Conservation (phyloP, 1,284 basidiomycete species). For the Marasmius sp. region DNA sequence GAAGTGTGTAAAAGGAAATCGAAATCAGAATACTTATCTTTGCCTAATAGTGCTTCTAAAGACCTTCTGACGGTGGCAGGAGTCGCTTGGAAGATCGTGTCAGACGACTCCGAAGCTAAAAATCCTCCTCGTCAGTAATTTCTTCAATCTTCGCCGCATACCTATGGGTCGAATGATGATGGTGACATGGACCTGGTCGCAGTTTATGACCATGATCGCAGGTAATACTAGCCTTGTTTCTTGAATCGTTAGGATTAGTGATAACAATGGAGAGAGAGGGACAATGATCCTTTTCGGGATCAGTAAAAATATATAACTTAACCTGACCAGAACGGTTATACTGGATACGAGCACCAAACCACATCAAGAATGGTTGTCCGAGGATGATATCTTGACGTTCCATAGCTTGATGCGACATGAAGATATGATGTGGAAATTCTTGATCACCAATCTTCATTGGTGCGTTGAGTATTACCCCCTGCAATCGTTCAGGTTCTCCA, state of each 20-base stretch:
- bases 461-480: conserved; percentile 22
- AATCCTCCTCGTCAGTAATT: conserved; percentile 7
- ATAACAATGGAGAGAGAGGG: conserved; percentile 8
- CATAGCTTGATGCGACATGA: conserved; percentile 16
- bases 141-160: background rate
- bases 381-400: conserved; percentile 23
- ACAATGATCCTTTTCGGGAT: conserved; percentile 6
- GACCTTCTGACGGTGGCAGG: conserved; percentile 16
- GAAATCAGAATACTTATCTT: conserved; percentile 15
- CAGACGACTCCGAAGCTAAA: conserved; percentile 11
- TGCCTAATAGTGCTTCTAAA: conserved; percentile 13
- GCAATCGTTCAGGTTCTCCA: conserved; percentile 19
- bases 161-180: background rate
- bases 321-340: conserved; percentile 14
- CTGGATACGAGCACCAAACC: conserved; percentile 21
- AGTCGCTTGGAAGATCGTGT: conserved; percentile 9
- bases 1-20: conserved; percentile 12
- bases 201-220: background rate
- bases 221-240: conserved; percentile 8
- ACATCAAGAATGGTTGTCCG: conserved; percentile 29
- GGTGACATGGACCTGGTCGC: background rate
- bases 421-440: conserved; percentile 29
- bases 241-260: conserved; percentile 12
- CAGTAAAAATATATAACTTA: conserved; percentile 20
- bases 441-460: conserved; percentile 20